Percentiles rank a stretch among this genome's conserved stretches.
These are phyloP conservation scores for Ashbya aceris DNA, from an alignment of 1,139 yeast genomes.

Conservation along the genomic window DNA sequence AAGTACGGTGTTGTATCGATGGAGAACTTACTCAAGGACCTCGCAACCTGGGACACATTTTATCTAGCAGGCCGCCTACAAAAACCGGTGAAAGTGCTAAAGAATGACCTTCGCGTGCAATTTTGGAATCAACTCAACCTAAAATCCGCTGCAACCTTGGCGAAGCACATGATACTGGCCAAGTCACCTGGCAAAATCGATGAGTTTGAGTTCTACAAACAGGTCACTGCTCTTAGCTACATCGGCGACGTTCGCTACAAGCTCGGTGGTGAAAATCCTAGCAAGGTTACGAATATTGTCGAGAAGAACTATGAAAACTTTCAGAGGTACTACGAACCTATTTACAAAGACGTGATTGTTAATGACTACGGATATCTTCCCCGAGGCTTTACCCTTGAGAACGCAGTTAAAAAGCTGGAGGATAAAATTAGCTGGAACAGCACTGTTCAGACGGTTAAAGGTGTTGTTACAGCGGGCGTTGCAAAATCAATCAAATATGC, in stretches of 20 bases:
- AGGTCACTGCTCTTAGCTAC: slow-evolving; percentile 74
- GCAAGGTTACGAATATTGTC: slow-evolving; percentile 80
- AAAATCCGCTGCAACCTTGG: slow-evolving; percentile 68
- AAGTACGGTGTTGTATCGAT: slow-evolving; percentile 82
- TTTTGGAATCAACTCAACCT: slow-evolving; percentile 70
- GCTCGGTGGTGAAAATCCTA: slow-evolving; percentile 86
- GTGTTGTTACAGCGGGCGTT: slow-evolving; percentile 80
- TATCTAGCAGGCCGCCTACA: slow-evolving; percentile 91
- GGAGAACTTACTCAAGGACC: slow-evolving; percentile 52
- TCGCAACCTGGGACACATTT: slow-evolving; percentile 73
- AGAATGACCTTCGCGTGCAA: slow-evolving; percentile 51
- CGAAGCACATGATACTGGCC: slow-evolving; percentile 44
- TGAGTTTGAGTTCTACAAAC: slow-evolving; percentile 60
- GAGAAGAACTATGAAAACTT: slow-evolving; percentile 63
- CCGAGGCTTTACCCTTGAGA: slow-evolving; percentile 31
- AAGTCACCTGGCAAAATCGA: slow-evolving; percentile 36
- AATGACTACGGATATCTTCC: slow-evolving; percentile 31
- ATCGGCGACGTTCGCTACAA: slow-evolving; percentile 85
- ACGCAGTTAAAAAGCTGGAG: slow-evolving; percentile 36
- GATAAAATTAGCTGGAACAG: slow-evolving; percentile 64
- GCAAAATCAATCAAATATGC: slow-evolving; percentile 67
- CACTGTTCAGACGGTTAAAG: slow-evolving; percentile 67
- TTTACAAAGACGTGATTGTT: slow-evolving; percentile 38
- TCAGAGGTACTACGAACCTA: slow-evolving; percentile 61
- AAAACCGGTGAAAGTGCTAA: slow-evolving; percentile 77